phyloP scores from a whole-genome alignment of 2,329 filamentous ascomycete species.

The Exophiala oligosperma region DNA sequence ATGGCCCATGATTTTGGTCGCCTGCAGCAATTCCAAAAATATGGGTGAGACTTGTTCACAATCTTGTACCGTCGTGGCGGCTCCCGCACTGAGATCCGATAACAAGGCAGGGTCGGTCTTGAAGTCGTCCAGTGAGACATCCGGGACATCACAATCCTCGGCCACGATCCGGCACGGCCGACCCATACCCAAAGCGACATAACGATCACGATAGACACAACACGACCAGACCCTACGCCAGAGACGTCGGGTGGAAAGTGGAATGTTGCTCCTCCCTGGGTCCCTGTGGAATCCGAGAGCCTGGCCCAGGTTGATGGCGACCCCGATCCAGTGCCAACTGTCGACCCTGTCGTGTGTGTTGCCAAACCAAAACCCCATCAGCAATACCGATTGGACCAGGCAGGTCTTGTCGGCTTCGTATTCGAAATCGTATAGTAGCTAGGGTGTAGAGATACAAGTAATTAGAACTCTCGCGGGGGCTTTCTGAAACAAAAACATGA shows the following conservation, averaged over 20 bases:
- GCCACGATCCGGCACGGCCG: constrained; percentile 89
- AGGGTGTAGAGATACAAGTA: constrained; percentile 72
- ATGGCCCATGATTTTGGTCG: not conserved
- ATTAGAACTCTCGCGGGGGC: not conserved
- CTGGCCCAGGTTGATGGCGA: constrained; percentile 86
- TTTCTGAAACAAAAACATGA: too few relatives aligned
- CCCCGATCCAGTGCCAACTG: constrained; percentile 99
- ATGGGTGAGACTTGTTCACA: not conserved
- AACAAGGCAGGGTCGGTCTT: too few relatives aligned
- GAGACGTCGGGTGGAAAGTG: constrained; percentile 52
- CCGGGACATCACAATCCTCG: constrained; percentile 85
- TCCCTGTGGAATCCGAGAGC: constrained; percentile 83
- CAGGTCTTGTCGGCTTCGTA: constrained; percentile 87
- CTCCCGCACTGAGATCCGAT: not conserved
- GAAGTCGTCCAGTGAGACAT: not conserved
- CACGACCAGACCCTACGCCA: constrained; percentile 99
- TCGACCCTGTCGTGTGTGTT: constrained; percentile 96
- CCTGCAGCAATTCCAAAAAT: not conserved
- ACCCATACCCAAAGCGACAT: constrained; percentile 90
- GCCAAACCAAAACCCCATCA: constrained; percentile 98
- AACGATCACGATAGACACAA: constrained; percentile 88
- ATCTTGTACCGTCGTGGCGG: not conserved
- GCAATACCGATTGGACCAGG: constrained; percentile 80
- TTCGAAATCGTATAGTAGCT: constrained; percentile 91
- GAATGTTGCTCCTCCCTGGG: constrained; percentile 52